Evolutionary conservation across 352 stramenopile genomes (phyloP).

Genomic region (Pythium volutum): DNA sequence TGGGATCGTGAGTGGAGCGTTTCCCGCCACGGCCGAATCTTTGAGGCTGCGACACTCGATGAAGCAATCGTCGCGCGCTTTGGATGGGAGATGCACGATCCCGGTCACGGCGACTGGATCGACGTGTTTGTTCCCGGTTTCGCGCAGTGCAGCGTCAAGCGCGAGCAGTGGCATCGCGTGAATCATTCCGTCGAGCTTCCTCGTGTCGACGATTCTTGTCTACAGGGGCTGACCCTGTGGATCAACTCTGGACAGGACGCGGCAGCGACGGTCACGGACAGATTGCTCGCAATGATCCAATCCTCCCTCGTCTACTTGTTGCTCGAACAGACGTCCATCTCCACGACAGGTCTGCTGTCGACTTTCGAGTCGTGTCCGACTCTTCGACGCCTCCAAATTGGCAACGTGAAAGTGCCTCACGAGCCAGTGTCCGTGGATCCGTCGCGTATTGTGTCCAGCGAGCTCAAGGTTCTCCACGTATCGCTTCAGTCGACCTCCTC

Average conservation of each 20-base stretch:
- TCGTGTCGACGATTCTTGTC: neutral
- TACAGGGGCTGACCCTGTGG: no score
- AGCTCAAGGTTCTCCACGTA: neutral
- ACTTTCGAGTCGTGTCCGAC: neutral
- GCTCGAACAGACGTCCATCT: neutral
- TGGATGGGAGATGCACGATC: conserved; percentile 1
- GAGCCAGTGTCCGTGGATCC: neutral
- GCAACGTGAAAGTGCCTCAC: neutral
- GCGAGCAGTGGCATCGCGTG: conserved; percentile 2
- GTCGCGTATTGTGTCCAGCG: neutral
- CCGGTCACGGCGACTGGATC: neutral
- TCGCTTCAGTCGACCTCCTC: neutral
- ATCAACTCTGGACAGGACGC: no score
- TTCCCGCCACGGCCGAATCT: neutral
- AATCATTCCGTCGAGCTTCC: neutral
- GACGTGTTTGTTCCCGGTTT: conserved; percentile 18
- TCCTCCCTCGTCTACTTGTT: neutral
- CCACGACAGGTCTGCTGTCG: neutral
- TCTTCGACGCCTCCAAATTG: neutral
- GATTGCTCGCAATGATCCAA: neutral
- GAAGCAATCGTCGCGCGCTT: neutral
- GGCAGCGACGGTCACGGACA: neutral
- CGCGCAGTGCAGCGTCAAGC: conserved; percentile 9
- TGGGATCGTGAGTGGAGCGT: conserved; percentile 8
- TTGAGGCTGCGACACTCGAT: neutral